Base-by-base conservation (phyloP, 345 rosid genomes). In the Gossypioides kirkii region DNA sequence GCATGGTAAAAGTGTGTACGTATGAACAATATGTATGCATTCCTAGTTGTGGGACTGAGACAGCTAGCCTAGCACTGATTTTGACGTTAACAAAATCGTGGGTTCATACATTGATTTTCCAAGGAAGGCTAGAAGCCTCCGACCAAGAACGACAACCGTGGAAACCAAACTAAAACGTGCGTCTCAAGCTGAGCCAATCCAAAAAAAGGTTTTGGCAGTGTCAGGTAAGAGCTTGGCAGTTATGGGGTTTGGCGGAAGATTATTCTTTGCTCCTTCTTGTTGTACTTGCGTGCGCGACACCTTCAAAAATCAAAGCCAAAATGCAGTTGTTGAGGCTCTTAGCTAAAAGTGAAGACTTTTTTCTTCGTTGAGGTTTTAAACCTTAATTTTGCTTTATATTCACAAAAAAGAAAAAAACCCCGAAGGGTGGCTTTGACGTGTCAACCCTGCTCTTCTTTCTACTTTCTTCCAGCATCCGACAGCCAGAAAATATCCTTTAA, bases 351-450 rank as follows among this genome's bases (percentile, higher is more conserved):
- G 1, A 32, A 65, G 54, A 66, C 70, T 45, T 50, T 50, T 50
- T 16, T 16, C 1, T 1, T 50, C 17, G 2, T 50, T 17, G 7
- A 32, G 38, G 7, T 6, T 32, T 32, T 32, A 4, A 16, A 50
- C 54, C 54, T 16, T 50, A 54, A 55, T 1, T 10, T 55, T n/a
- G 3, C 10, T 54, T 54, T 54, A 18, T 54, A 32, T 9, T 54
- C 32, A 56, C 61, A 56, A 23, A 20, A 7, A 8, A 10, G 1
- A 1, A 32, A 32, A 32, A 32, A 32, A 32, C 38, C 38, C 0
- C 38, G 38, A 32, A 4, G 38, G 49, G 64, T 83, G 81, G 84
- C 76, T 73, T 83, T 20, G 77, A 79, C 86, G 84, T 81, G 82
- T 79, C 77, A 76, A 63, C 41, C 62, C 60, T 49, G 0, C 76